Evolutionary conservation across 192 early-diverging fungal genomes (phyloP).

Genomic region (Chytriomyces hyalinus): DNA sequence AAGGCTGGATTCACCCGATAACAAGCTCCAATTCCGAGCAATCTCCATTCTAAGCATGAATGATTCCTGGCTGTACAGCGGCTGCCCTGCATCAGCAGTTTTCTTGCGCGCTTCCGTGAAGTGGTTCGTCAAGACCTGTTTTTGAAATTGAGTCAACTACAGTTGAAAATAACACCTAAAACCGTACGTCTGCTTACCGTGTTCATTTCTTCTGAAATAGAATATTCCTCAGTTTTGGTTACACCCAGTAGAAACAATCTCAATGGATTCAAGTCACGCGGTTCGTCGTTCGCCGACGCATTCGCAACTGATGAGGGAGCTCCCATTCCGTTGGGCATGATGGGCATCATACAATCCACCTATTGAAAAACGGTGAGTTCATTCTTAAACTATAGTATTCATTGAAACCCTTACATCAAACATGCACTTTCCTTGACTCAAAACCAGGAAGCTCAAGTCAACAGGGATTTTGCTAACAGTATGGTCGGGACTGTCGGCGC

Average conservation of each 20-base stretch:
- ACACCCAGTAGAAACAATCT: conserved; percentile 11
- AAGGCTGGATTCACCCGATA: conserved; percentile 14
- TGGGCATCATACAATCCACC: neutral
- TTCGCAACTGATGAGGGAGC: neutral
- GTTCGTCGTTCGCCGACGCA: neutral
- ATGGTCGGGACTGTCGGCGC: conserved; percentile 32
- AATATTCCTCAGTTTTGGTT: neutral
- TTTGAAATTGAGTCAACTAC: neutral
- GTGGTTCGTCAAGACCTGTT: conserved; percentile 15
- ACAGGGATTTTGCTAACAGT: conserved; percentile 33
- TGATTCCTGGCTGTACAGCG: conserved; percentile 24
- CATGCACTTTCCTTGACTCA: conserved; percentile 44
- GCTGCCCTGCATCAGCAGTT: neutral
- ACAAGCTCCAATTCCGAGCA: conserved; percentile 15
- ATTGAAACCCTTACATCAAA: conserved; percentile 34
- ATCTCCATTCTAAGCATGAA: conserved; percentile 36
- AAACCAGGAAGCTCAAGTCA: conserved; percentile 19
- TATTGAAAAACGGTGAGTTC: neutral
- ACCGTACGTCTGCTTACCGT: neutral
- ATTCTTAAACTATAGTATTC: neutral
- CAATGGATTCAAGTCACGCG: neutral
- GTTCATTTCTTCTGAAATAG: conserved; percentile 31
- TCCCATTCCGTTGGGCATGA: neutral
- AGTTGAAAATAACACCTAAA: neutral
- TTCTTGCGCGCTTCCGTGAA: conserved; percentile 20